Evolutionary conservation across 2,329 filamentous ascomycete genomes (phyloP), one percentile per base, ranked within the genome.

Genomic region (Myriosclerotinia duriaeana): DNA sequence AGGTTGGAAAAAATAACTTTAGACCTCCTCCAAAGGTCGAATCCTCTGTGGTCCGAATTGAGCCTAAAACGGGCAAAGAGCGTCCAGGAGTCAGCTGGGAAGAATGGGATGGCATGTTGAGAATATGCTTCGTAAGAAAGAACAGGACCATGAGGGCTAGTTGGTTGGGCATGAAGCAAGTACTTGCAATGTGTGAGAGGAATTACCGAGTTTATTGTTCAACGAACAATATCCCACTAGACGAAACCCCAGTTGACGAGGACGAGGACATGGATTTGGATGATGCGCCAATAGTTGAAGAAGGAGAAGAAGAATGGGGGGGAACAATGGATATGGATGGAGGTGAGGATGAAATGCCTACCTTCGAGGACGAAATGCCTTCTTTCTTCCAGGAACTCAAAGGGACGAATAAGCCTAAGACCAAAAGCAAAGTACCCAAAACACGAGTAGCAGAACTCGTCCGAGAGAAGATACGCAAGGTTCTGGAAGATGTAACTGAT

Each of bases 1-100:
- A 97, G 80, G 94, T 98, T 55, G 93, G 93, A 71, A 91, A 89
- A 79, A 95, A 96, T 79, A 98, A 98, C 81, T 99, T 98, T 84
- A 92, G 92, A 69, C 95, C 95, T 0, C 94, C 95, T 0, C 95
- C 95, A 11, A 87, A 92, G 75, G 95, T 99, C 67, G 95, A 99
- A 79, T 92, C 88, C 9, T 93, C 90, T 67, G 93, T 97, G 8
- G 93, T 97, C 58, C 86, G 93, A 68, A 90, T 97, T 71, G 91
- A 94, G 76, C 93, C 93, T 30, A 96, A 97, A 80, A 84, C 86
- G 48, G 93, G 93, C 14, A 81, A 80, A 58, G 86, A 88, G 71
- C 82, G 92, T 48, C 94, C 94, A 64, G 89, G 92, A 72, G 93
- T 98, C 70, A 91, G 88, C 76, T 98, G 94, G 79, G 92, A 96